phyloP scores from a whole-genome alignment of 345 rosid species.

The Eutrema japonicum region DNA sequence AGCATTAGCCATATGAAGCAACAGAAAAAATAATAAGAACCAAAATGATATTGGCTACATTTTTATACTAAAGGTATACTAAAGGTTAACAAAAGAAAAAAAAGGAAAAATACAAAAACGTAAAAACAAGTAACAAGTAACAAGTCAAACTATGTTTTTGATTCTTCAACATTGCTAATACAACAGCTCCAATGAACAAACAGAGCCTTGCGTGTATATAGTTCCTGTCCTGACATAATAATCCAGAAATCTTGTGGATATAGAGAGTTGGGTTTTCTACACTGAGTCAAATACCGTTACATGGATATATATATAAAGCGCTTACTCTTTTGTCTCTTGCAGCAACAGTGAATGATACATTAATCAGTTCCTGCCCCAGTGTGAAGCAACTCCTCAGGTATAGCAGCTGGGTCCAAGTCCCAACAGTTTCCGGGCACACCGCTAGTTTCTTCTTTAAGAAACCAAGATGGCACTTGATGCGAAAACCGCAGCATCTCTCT shows the following conservation, averaged over 20 bases:
- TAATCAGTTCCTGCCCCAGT: conserved; percentile 45
- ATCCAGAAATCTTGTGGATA: conserved; percentile 34
- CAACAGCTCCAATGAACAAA: conserved; percentile 40
- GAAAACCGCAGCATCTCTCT: conserved; percentile 91
- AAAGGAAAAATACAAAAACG: not conserved
- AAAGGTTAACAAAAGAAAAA: conserved; percentile 11
- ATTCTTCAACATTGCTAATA: conserved; percentile 41
- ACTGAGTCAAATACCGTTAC: conserved; percentile 38
- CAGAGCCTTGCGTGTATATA: conserved; percentile 38
- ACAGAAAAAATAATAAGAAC: not conserved
- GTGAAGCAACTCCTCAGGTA: conserved; percentile 90
- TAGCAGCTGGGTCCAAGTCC: conserved; percentile 99
- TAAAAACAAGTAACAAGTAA: conserved; percentile 28
- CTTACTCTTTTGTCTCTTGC: conserved; percentile 39
- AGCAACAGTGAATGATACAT: conserved; percentile 20
- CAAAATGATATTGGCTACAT: conserved; percentile 16
- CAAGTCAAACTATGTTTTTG: conserved; percentile 34
- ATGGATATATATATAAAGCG: conserved; percentile 22
- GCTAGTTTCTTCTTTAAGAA: conserved; percentile 64
- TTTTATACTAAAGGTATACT: conserved; percentile 19
- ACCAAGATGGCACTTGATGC: conserved; percentile 93
- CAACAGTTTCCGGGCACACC: conserved; percentile 77
- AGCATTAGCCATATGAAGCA: conserved; percentile 10
- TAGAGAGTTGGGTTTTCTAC: conserved; percentile 46
- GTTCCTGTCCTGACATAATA: conserved; percentile 37